Percentiles rank a stretch among this genome's conserved stretches.
These are phyloP conservation scores for Vitis hybrid DNA, from an alignment of 177 flowering plant genomes.

Conservation along the genomic window DNA sequence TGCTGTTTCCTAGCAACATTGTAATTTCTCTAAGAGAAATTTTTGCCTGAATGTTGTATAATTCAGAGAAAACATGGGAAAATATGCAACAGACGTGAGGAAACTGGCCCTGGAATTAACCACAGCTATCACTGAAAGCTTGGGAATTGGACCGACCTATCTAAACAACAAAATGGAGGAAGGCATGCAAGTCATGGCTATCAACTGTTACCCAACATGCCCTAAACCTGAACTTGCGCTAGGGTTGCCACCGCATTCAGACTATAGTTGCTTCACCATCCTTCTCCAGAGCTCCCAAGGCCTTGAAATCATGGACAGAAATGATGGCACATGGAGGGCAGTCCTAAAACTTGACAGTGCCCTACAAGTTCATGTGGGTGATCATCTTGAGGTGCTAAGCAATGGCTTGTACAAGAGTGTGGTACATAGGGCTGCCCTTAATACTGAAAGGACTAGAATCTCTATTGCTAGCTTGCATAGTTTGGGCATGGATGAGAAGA, in stretches of 20 bases:
- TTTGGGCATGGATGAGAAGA: conserved; percentile 42
- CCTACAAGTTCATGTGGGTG: conserved; percentile 50
- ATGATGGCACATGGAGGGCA: conserved; percentile 28
- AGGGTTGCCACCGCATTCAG: conserved; percentile 62
- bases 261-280: conserved; percentile 46
- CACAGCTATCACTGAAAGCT: conserved; percentile 41
- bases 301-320: conserved; percentile 32
- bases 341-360: conserved; percentile 36
- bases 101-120: conserved; percentile 31
- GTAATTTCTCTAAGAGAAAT: no score
- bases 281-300: conserved; percentile 47
- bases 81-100: conserved; percentile 26
- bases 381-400: conserved; percentile 58
- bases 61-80: conserved; percentile 52
- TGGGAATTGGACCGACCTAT: conserved; percentile 40
- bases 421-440: conserved; percentile 45
- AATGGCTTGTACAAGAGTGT: conserved; percentile 58
- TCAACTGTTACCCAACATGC: conserved; percentile 61
- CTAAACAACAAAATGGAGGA: conserved; percentile 26
- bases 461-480: conserved; percentile 58
- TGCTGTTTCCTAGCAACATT: no score
- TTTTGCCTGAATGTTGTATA: no score
- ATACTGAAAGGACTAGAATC: conserved; percentile 31
- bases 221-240: conserved; percentile 40
- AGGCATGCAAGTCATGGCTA: conserved; percentile 48